phyloP scores from a whole-genome alignment of 768 basidiomycete species.

The Macrolepiota albuminosa region DNA sequence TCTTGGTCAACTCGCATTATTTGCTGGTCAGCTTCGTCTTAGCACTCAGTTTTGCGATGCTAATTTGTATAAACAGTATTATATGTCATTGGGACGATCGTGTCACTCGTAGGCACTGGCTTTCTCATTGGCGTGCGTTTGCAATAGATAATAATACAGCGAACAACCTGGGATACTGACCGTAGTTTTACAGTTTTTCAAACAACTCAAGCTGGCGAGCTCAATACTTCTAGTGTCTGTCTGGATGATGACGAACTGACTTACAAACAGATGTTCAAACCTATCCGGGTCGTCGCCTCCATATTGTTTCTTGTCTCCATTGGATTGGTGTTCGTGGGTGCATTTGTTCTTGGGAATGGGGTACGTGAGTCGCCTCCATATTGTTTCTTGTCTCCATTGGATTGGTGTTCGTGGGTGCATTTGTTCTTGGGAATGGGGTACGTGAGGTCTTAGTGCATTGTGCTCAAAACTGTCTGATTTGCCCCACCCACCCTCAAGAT shows the following conservation, averaged over 20 bases:
- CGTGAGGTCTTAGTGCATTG: conserved; percentile 19
- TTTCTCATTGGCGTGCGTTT: conserved; percentile 82
- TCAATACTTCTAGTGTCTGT: background rate
- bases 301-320: conserved; percentile 76
- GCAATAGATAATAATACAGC: background rate
- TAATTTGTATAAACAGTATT: conserved; percentile 48
- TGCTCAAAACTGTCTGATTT: background rate
- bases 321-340: conserved; percentile 78
- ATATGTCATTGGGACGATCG: conserved; percentile 75
- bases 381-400: conserved; percentile 75
- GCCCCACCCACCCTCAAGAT: conserved; percentile 33
- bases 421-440: conserved; percentile 67
- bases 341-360: conserved; percentile 70
- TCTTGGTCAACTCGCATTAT: conserved; percentile 59
- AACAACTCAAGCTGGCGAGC: conserved; percentile 73
- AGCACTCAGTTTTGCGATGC: background rate
- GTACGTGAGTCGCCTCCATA: conserved; percentile 67
- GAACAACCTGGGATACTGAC: conserved; percentile 2
- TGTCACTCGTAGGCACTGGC: conserved; percentile 84
- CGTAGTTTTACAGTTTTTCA: conserved; percentile 53
- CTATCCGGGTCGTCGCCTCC: conserved; percentile 79
- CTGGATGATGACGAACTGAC: background rate
- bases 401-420: conserved; percentile 83
- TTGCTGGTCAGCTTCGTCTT: conserved; percentile 57
- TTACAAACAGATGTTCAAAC: conserved; percentile 85